A percentile compares a stretch with the other conserved stretches of the same genome.
These are phyloP conservation scores for Lyophyllum atratum DNA, from an alignment of 768 basidiomycete genomes.

Conservation along the genomic window DNA sequence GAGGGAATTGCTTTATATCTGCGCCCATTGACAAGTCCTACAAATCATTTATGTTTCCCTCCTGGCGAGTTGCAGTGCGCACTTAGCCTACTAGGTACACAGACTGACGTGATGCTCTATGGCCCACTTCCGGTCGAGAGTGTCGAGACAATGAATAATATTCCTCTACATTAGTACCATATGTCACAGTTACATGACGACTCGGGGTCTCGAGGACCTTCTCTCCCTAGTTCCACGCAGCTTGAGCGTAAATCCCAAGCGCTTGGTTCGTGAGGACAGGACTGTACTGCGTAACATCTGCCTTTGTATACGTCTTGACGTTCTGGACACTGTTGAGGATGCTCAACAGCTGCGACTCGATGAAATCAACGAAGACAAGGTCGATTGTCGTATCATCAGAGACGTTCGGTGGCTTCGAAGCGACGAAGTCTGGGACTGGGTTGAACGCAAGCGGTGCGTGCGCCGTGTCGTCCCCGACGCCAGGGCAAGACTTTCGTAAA, in stretches of 20 bases:
- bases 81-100: too few relatives aligned
- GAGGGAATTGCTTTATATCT: too few relatives aligned
- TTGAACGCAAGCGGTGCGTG: conserved; percentile 66
- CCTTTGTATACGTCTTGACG: conserved; percentile 45
- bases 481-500: conserved; percentile 59
- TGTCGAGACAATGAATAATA: too few relatives aligned
- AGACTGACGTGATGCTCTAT: too few relatives aligned
- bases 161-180: too few relatives aligned
- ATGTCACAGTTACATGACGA: too few relatives aligned
- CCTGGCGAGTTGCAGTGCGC: too few relatives aligned
- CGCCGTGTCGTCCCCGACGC: conserved; percentile 70
- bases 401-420: conserved; percentile 53
- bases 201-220: too few relatives aligned
- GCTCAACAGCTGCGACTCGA: conserved; percentile 49
- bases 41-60: too few relatives aligned
- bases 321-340: conserved; percentile 60
- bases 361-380: conserved; percentile 77
- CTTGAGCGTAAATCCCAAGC: conserved; percentile 59
- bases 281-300: conserved; percentile 47
- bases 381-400: conserved; percentile 57
- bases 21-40: too few relatives aligned
- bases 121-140: too few relatives aligned
- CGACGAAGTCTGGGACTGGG: conserved; percentile 57
- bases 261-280: conserved; percentile 49
- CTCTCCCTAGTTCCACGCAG: conserved; percentile 38